These are phyloP conservation scores for Pythium rhizo-oryzae DNA, from an alignment of 352 stramenopile species.

Conservation along the genomic window DNA sequence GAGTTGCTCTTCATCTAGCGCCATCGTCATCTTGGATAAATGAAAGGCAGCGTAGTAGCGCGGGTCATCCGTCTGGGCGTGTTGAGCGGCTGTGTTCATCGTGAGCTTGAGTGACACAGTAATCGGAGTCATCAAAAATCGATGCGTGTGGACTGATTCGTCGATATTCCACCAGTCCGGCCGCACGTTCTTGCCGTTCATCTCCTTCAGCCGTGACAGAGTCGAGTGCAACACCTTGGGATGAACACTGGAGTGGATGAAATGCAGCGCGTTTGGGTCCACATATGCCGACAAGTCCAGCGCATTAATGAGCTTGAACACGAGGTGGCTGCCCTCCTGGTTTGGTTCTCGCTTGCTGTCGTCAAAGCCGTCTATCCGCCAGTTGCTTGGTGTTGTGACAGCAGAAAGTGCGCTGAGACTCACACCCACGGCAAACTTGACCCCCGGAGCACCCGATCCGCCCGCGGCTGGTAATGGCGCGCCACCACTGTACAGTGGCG, in stretches of 20 bases:
- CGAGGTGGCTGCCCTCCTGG: conserved; percentile 55
- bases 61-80: conserved; percentile 71
- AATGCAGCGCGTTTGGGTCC: conserved; percentile 83
- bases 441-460: neutral
- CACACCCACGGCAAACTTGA: conserved; percentile 78
- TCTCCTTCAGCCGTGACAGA: conserved; percentile 77
- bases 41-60: conserved; percentile 82
- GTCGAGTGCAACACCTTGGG: conserved; percentile 78
- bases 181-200: conserved; percentile 63
- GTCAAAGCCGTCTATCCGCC: conserved; percentile 76
- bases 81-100: conserved; percentile 84
- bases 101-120: conserved; percentile 85
- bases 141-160: conserved; percentile 68
- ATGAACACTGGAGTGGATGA: conserved; percentile 86
- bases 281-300: conserved; percentile 88
- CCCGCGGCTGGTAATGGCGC: conserved; percentile 1
- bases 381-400: conserved; percentile 86
- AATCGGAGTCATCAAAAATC: conserved; percentile 85
- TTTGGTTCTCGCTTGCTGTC: conserved; percentile 35
- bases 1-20: conserved; percentile 85
- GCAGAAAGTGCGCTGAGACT: conserved; percentile 84
- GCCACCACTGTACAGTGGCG: conserved; percentile 18
- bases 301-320: conserved; percentile 89
- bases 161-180: conserved; percentile 81
- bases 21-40: conserved; percentile 72